These are phyloP conservation scores for Porodaedalea pini DNA, from an alignment of 1,284 basidiomycete genomes.

Conservation along the genomic window DNA sequence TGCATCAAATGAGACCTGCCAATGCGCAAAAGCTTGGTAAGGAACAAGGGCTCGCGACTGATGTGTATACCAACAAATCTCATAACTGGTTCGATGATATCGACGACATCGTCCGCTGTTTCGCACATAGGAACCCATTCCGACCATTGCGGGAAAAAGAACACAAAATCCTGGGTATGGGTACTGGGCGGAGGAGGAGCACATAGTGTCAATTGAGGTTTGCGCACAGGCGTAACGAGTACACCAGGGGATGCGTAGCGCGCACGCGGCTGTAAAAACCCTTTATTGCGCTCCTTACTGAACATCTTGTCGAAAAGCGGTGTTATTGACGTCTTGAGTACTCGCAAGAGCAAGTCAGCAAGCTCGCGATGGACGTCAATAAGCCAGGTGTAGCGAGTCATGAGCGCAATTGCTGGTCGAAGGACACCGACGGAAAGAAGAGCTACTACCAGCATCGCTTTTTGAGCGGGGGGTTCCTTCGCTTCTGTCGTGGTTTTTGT, in stretches of 20 bases:
- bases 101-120: conserved; percentile 62
- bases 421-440: conserved; percentile 85
- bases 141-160: conserved; percentile 86
- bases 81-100: conserved; percentile 74
- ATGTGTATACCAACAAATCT: conserved; percentile 73
- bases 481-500: conserved; percentile 35
- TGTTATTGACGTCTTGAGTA: conserved; percentile 65
- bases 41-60: conserved; percentile 63
- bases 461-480: conserved; percentile 73
- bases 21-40: conserved; percentile 59
- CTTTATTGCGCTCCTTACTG: conserved; percentile 52
- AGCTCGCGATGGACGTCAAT: conserved; percentile 79
- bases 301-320: conserved; percentile 61
- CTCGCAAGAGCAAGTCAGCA: conserved; percentile 78
- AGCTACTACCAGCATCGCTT: conserved; percentile 76
- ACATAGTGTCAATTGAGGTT: conserved; percentile 60
- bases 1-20: conserved; percentile 47
- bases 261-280: conserved; percentile 58
- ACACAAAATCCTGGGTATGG: conserved; percentile 67
- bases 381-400: conserved; percentile 85
- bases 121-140: conserved; percentile 67
- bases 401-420: conserved; percentile 71
- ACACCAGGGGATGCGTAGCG: conserved; percentile 59
- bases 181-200: conserved; percentile 78
- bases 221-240: conserved; percentile 49